Conservation (phyloP, 805 yeast genomes). For the Starmerella sirachaensis region DNA sequence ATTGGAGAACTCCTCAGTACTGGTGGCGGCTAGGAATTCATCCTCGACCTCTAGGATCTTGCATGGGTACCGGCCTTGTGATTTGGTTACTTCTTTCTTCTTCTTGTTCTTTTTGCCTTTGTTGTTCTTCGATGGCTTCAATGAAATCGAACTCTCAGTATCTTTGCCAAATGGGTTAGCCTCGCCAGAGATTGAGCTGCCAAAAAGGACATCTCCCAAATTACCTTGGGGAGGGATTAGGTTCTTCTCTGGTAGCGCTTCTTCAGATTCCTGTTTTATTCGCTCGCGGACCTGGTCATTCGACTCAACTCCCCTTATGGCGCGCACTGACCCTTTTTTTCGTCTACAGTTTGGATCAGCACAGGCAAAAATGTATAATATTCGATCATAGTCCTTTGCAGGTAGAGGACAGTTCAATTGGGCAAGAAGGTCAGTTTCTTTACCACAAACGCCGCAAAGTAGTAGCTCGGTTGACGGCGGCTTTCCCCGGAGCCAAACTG, state of each 20-base stretch:
- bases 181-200: conserved; percentile 2
- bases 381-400: conserved; percentile 50
- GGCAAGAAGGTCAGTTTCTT: conserved; percentile 49
- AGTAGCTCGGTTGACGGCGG: conserved; percentile 41
- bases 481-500: conserved; percentile 50
- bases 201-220: conserved; percentile 18
- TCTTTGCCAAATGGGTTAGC: not conserved
- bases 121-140: not conserved
- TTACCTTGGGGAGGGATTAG: conserved; percentile 6
- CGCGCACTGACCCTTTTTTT: conserved; percentile 57
- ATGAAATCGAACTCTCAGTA: not conserved
- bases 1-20: conserved; percentile 24
- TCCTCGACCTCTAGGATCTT: conserved; percentile 58
- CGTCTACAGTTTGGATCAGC: conserved; percentile 50
- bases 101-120: conserved; percentile 5
- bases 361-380: conserved; percentile 72
- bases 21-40: conserved; percentile 45
- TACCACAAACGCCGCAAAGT: conserved; percentile 55
- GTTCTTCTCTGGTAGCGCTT: conserved; percentile 34
- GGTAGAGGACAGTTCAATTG: conserved; percentile 78
- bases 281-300: conserved; percentile 36
- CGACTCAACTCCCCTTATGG: conserved; percentile 61
- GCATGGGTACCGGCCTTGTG: conserved; percentile 49
- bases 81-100: conserved; percentile 8
- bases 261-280: conserved; percentile 31